Percentiles rank a stretch among this genome's conserved stretches.
Conservation (phyloP, 2,329 filamentous ascomycete species). For the Dissoconium aciculare region DNA sequence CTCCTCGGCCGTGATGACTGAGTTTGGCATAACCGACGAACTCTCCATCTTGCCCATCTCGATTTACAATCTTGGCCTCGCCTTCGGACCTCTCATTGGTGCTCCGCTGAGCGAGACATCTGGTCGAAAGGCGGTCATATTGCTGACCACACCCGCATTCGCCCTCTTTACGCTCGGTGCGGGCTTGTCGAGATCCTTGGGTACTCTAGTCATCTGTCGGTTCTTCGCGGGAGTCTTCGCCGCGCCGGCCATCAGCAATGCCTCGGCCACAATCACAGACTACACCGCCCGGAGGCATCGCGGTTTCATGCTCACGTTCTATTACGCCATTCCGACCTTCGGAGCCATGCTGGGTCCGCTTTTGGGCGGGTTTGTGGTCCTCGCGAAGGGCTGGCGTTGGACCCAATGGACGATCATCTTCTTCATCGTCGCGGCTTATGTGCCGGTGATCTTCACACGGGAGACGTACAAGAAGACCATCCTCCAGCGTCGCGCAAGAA, state of each 20-base stretch:
- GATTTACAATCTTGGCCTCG: constrained; percentile 26
- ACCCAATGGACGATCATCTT: constrained; percentile 23
- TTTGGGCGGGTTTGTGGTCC: constrained; percentile 24
- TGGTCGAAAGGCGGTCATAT: constrained; percentile 24
- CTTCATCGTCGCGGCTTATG: constrained; percentile 18
- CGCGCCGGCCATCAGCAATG: constrained; percentile 21
- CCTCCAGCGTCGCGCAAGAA: constrained; percentile 18
- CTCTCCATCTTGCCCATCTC: constrained; percentile 24
- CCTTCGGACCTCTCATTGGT: constrained; percentile 24
- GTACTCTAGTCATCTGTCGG: constrained; percentile 16
- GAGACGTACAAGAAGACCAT: constrained; percentile 24
- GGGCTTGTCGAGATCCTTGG: constrained; percentile 16
- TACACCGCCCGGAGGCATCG: constrained; percentile 19
- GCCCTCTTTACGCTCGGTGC: constrained; percentile 25
- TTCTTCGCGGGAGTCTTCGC: constrained; percentile 37
- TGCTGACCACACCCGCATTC: constrained; percentile 24
- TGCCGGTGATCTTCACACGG: constrained; percentile 16
- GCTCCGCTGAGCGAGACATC: constrained; percentile 26
- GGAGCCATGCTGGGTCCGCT: constrained; percentile 25
- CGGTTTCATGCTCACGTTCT: constrained; percentile 18
- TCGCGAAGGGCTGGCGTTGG: constrained; percentile 23
- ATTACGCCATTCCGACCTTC: constrained; percentile 16
- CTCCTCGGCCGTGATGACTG: constrained; percentile 11
- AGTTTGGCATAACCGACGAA: constrained; percentile 17
- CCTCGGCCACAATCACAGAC: constrained; percentile 19